Evolutionary conservation across 2,329 filamentous ascomycete genomes (phyloP), one percentile per base, ranked within the genome.

Genomic region (Colletotrichum trifolii): DNA sequence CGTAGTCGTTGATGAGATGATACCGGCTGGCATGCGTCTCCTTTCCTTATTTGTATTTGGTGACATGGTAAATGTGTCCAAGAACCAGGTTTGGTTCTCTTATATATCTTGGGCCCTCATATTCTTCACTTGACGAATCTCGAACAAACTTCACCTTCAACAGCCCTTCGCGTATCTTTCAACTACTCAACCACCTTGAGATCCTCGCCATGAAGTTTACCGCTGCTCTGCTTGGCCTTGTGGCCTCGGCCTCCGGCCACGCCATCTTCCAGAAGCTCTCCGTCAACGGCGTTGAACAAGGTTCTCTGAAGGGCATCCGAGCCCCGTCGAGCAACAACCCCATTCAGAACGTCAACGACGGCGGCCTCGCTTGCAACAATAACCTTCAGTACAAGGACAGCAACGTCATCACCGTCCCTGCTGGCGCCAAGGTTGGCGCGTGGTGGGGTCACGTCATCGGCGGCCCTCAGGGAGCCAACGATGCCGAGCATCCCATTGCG

Each of bases 371-470:
- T 47, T 85, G 83, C 73, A 83, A 83, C 71, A 77, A 76, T 33
- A 76, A 77, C 58, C 71, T 78, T 61, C 75, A 72, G 69, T 70
- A 69, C 63, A 73, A 71, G 35, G 77, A 75, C 47, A 77, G 73
- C 49, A 73, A 70, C 45, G 74, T 85, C 47, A 78, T 85, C 56
- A 72, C 74, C 36, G 75, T 85, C 53, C 81, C 81, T 42, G 80
- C 81, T 4, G 83, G 83, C 45, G 81, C 82, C 46, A 78, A 77
- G 60, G 77, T 85, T 17, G 81, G 81, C 10, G 79, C 82, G 4
- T 79, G 76, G 71, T 85, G 81, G 77, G 79, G 82, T 15, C 82
- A 85, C 70, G 76, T 83, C n/a, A 79, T 85, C 53, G 83, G 83
- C 42, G 82, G 82, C 34, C 72, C 79, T 2, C 81, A 85, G 69